phyloP scores from a whole-genome alignment of 306 rosid species.

The Pyrus communis region DNA sequence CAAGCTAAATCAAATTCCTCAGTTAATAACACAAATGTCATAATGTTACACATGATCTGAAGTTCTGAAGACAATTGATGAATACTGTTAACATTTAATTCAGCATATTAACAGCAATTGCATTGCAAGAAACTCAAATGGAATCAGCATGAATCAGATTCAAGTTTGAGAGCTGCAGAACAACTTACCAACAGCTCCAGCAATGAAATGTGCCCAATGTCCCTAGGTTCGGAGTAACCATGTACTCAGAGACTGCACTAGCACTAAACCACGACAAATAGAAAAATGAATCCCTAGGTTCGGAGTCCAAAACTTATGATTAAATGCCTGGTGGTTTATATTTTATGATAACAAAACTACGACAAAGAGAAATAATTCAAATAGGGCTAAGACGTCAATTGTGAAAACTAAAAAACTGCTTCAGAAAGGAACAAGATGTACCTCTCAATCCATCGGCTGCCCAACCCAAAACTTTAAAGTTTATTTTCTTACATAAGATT shows the following conservation, averaged over 20 bases:
- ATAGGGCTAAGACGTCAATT: too few species aligned
- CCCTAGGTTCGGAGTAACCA: slow-evolving; percentile 31
- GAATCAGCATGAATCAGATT: slow-evolving; percentile 5
- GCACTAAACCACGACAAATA: neutral
- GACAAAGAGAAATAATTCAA: too few species aligned
- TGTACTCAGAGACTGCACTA: neutral
- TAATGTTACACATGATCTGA: neutral
- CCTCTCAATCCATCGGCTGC: too few species aligned
- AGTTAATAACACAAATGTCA: neutral
- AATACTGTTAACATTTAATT: neutral
- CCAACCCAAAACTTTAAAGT: too few species aligned
- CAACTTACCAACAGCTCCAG: slow-evolving; percentile 84
- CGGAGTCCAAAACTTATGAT: slow-evolving; percentile 1
- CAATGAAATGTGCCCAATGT: slow-evolving; percentile 91
- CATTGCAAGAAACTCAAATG: slow-evolving; percentile 14
- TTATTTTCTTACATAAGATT: too few species aligned
- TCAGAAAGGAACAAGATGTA: too few species aligned
- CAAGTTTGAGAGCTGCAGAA: slow-evolving; percentile 9
- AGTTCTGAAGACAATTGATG: neutral
- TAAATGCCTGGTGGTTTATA: too few species aligned
- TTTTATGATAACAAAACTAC: too few species aligned
- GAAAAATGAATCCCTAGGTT: neutral
- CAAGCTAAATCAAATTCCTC: neutral
- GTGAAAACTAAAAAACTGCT: too few species aligned
- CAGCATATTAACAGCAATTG: neutral